A percentile compares a stretch with the other conserved stretches of the same genome.
These are phyloP conservation scores for Fonsecaea monophora DNA, from an alignment of 2,329 filamentous ascomycete species.

Conservation along the genomic window DNA sequence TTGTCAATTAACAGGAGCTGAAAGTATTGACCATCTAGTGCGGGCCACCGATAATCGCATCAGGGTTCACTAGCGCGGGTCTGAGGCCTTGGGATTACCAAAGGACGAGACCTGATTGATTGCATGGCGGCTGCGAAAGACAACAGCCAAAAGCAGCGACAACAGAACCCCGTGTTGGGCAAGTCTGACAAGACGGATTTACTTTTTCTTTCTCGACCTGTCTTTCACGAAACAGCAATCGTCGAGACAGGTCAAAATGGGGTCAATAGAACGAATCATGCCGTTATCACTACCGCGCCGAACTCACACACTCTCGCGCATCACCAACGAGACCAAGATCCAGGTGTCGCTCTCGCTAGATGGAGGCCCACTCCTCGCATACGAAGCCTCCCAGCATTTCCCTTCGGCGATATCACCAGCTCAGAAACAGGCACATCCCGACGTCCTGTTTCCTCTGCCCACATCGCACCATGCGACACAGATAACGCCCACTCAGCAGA, in stretches of 20 bases:
- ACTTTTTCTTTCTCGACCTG: background rate
- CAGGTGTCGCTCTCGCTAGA: slow-evolving; percentile 91
- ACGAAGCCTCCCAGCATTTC: slow-evolving; percentile 37
- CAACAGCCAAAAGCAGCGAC: background rate
- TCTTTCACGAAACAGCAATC: background rate
- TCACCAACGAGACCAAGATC: slow-evolving; percentile 98
- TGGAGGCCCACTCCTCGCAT: slow-evolving; percentile 65
- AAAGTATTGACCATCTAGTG: no score
- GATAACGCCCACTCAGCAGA: slow-evolving; percentile 80
- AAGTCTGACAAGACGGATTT: background rate
- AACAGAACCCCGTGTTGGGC: background rate
- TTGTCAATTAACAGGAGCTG: no score
- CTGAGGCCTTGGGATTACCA: no score
- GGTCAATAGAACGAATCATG: slow-evolving; percentile 32
- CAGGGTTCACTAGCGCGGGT: no score
- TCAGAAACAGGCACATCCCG: slow-evolving; percentile 51
- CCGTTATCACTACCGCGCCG: slow-evolving; percentile 59
- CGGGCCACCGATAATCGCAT: no score
- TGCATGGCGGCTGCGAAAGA: no score
- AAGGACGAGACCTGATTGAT: no score
- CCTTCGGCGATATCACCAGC: slow-evolving; percentile 29
- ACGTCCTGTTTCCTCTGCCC: slow-evolving; percentile 51
- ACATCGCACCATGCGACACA: slow-evolving; percentile 79
- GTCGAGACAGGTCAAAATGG: slow-evolving; percentile 24
- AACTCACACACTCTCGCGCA: slow-evolving; percentile 79